Evolutionary conservation across 2,329 filamentous ascomycete genomes (phyloP), one percentile per base, ranked within the genome.

Genomic region (Zymoseptoria tritici): DNA sequence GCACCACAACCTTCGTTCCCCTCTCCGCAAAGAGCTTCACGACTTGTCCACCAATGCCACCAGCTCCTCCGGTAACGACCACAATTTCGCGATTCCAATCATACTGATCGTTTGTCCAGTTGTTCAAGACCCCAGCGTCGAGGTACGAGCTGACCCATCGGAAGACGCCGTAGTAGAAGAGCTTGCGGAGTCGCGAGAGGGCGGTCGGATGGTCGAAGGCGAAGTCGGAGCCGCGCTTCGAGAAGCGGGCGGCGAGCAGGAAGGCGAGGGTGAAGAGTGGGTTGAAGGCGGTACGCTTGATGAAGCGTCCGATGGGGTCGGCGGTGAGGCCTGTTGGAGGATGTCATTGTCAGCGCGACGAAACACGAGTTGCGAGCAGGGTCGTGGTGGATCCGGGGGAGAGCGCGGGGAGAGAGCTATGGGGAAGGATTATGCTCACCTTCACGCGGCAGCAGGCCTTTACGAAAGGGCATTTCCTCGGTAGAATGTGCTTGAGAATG

Each of bases 51-150:
- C 89, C 89, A 68, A 93, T 91, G 0, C 89, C 89, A 58, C 84
- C 83, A 50, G 86, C 85, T 7, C 89, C 89, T 7, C 90, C 89
- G 0, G 89, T 92, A 19, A 53, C 52, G 20, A 92, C 80, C 51
- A 91, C 77, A 2, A 89, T 85, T 55, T 91, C 80, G 75, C 91
- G 88, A 56, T 80, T 81, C 86, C 88, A 91, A 70, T 85, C 80
- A 73, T 86, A 88, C 49, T 70, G 74, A 67, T 84, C 83, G 9
- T 66, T 70, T 1, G 70, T 76, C 77, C 79, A 83, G 55, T 80
- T 82, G 69, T 82, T 82, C 54, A 78, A 59, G 3, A 76, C 76
- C 9, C 79, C 75, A 2, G 75, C 73, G 66, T 83, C 84, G 11
- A 85, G 72, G 71, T 78, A 83, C 13, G 70, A 71, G 67, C 80